These are phyloP conservation scores for Austroboletus festivus DNA, from an alignment of 768 basidiomycete species.

Conservation along the genomic window DNA sequence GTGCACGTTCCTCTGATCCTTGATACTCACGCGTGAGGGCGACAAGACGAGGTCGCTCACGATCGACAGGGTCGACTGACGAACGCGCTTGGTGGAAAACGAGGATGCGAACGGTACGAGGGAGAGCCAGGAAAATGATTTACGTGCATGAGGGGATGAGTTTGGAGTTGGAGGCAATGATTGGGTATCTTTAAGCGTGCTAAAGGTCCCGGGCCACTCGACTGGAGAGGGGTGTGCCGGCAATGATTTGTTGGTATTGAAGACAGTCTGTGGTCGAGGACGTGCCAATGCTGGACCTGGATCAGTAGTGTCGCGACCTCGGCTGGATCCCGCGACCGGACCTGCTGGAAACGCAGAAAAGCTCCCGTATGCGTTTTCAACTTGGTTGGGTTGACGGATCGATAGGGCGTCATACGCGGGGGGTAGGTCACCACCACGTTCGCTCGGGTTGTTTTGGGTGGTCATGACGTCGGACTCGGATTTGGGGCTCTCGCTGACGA, in stretches of 20 bases:
- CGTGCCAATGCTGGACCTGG: too few species aligned
- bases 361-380: background rate
- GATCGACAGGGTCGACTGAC: slow-evolving; percentile 47
- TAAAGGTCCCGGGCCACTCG: too few species aligned
- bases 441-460: too few species aligned
- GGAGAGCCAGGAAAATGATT: slow-evolving; percentile 30
- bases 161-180: background rate
- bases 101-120: slow-evolving; percentile 25
- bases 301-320: too few species aligned
- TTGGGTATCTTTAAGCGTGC: background rate
- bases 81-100: slow-evolving; percentile 42
- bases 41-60: slow-evolving; percentile 48
- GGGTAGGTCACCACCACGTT: slow-evolving; percentile 2
- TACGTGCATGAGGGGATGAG: background rate
- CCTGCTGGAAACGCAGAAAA: background rate
- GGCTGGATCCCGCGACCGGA: background rate
- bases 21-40: background rate
- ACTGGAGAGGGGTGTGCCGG: background rate
- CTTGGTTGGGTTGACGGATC: background rate
- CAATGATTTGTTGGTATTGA: background rate
- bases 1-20: slow-evolving; percentile 17
- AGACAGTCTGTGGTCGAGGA: too few species aligned
- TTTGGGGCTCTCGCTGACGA: too few species aligned
- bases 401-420: slow-evolving; percentile 16
- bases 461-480: too few species aligned